Evolutionary conservation across 1,139 yeast species (phyloP), one percentile per base, ranked within the genome.

Genomic region (Protomyces inundatus): DNA sequence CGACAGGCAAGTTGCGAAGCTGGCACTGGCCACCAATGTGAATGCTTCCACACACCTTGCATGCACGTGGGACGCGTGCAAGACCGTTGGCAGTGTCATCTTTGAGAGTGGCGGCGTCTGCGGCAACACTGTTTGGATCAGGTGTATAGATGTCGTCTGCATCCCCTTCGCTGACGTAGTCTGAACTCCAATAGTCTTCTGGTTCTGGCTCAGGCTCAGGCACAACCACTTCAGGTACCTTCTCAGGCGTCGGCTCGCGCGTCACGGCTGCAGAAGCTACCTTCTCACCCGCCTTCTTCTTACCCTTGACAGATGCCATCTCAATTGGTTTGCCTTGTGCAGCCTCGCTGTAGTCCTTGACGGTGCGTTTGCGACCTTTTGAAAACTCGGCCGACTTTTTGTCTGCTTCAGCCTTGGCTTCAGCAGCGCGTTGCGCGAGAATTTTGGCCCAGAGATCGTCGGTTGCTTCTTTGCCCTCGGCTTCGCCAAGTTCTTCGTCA

Each of bases 401-500:
- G 14, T 46, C 48, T 23, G 46, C 54, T 53, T 66, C 67, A 2
- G 51, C 57, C 30, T 34, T 35, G 10, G 64, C 54, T 36, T 66
- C 65, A 10, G 56, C 54, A 14, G 67, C 68, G 7, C 68, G 62
- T 54, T 67, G 64, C 23, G 64, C 56, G n/a, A 67, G 37, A 12
- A 67, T 46, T 35, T 62, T 64, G 40, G 65, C 68, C 69, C 69
- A 67, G n/a, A 67, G 61, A 33, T 54, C 64, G 12, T 54, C 54
- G 4, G 54, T 36, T 4, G 54, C 59, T 30, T 64, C 64, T 6
- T 48, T 16, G n/a, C 67, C 66, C n/a, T 59, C 67, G 7, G 48
- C 45, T 4, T 61, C 67, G 2, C 54, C 59, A 6, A 60, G 54
- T 4, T 56, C 64, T 30, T 55, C 64, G 14, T 60, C 64, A 7